These are phyloP conservation scores for Melaleuca quinquenervia DNA, from an alignment of 345 rosid genomes.

Conservation along the genomic window DNA sequence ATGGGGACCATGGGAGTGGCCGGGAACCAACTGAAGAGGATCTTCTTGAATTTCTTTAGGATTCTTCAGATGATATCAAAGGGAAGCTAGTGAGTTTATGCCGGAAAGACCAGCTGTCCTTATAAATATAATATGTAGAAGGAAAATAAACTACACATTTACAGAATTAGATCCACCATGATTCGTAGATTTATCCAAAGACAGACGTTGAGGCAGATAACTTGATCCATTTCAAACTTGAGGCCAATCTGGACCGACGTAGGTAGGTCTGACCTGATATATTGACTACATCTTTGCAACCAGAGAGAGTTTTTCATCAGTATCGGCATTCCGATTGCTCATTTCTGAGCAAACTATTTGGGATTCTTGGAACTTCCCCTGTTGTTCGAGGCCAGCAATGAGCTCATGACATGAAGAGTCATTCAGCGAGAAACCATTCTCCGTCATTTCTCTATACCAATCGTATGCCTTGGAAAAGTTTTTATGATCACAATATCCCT, in stretches of 20 bases:
- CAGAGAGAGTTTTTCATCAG: neutral
- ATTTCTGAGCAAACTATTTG: conserved; percentile 36
- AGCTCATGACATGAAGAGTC: conserved; percentile 30
- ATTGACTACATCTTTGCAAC: neutral
- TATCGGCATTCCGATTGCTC: neutral
- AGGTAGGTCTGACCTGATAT: neutral
- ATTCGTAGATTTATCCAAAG: neutral
- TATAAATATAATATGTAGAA: neutral
- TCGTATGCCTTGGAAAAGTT: conserved; percentile 44
- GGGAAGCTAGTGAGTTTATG: neutral
- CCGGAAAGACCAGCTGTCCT: neutral
- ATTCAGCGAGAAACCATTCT: conserved; percentile 31
- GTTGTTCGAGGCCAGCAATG: conserved; percentile 38
- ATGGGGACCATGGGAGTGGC: neutral
- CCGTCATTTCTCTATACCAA: conserved; percentile 71
- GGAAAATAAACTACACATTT: neutral
- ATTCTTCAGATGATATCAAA: neutral
- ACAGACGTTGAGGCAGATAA: neutral
- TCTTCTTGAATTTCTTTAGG: neutral
- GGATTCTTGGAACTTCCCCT: conserved; percentile 45
- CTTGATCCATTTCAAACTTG: neutral
- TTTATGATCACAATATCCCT: conserved; percentile 39
- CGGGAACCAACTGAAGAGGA: neutral
- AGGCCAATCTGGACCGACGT: neutral
- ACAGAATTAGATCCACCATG: neutral